A percentile compares a stretch with the other conserved stretches of the same genome.
These are phyloP conservation scores for Inonotus obliquus DNA, from an alignment of 1,284 basidiomycete species.

Conservation along the genomic window DNA sequence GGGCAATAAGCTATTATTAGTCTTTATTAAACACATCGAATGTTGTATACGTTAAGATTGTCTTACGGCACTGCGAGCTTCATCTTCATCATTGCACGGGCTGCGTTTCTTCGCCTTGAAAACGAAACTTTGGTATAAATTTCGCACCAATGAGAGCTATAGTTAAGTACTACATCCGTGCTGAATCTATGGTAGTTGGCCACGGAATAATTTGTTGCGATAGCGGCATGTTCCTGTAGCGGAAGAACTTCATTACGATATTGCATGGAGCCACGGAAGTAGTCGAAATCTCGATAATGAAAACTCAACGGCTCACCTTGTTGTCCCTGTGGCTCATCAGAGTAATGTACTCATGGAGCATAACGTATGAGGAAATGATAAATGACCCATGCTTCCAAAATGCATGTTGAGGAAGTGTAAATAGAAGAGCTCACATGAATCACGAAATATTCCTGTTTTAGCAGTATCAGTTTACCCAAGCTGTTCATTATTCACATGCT, in stretches of 20 bases:
- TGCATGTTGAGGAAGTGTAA: neutral
- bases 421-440: neutral
- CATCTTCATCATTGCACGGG: neutral
- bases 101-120: no score
- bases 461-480: neutral
- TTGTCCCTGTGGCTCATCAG: neutral
- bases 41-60: neutral
- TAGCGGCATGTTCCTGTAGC: neutral
- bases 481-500: neutral
- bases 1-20: neutral
- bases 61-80: neutral
- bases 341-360: neutral
- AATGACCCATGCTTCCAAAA: neutral
- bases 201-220: neutral
- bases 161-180: neutral
- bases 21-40: neutral
- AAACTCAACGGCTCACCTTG: neutral
- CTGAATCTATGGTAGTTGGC: neutral
- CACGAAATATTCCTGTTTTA: neutral
- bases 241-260: neutral
- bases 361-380: neutral
- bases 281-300: neutral
- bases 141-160: neutral
- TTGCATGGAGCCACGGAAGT: neutral
- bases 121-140: neutral